These are phyloP conservation scores for Mortierella sp. DNA, from an alignment of 371 early-diverging fungal genomes.

Conservation along the genomic window DNA sequence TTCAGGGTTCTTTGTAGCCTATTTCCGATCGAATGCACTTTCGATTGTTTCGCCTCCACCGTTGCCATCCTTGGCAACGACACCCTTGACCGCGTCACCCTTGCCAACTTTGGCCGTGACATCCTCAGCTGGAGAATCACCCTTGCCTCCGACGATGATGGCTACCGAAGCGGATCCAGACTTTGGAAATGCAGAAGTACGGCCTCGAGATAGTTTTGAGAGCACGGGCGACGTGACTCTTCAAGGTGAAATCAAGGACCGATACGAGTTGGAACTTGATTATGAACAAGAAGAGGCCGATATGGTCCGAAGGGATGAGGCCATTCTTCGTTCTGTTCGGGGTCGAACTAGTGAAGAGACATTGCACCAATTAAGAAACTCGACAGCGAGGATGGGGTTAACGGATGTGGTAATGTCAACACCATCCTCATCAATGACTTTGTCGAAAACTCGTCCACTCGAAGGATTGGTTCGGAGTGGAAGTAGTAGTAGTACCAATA, in stretches of 20 bases:
- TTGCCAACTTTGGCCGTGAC: no score
- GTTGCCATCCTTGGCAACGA: background rate
- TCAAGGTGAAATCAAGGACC: conserved; percentile 11
- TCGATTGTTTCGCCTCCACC: conserved; percentile 9
- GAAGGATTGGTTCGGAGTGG: background rate
- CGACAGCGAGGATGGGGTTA: conserved; percentile 3
- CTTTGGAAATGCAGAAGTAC: background rate
- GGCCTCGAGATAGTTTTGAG: background rate
- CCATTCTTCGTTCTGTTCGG: background rate
- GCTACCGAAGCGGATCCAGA: background rate
- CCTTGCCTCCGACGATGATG: conserved; percentile 9
- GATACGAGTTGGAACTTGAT: background rate
- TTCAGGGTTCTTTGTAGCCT: conserved; percentile 52
- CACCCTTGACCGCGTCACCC: no score
- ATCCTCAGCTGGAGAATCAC: background rate
- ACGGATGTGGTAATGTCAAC: background rate
- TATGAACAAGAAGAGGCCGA: background rate
- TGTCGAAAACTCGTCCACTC: no score
- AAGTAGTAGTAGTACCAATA: conserved; percentile 4
- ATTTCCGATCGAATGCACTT: conserved; percentile 33
- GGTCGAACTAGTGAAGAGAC: conserved; percentile 35
- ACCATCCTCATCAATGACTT: background rate
- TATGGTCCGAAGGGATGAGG: background rate
- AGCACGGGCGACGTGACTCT: conserved; percentile 18
- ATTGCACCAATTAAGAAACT: conserved; percentile 15